Base-by-base conservation (phyloP, 352 stramenopile genomes). In the Phytopythium boreale region DNA sequence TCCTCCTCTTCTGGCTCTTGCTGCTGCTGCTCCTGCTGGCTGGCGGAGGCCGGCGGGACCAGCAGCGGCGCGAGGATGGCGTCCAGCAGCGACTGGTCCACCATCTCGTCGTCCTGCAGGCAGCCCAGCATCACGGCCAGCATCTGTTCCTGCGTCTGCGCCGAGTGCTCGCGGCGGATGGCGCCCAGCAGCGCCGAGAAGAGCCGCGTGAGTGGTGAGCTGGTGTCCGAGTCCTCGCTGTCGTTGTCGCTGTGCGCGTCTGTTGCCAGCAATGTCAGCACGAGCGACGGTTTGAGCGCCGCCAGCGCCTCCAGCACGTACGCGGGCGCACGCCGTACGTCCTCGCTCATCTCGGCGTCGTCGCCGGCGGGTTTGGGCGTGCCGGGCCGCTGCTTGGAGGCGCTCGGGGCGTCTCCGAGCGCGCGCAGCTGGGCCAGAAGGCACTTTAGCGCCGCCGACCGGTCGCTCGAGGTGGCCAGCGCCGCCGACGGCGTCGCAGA, bases 81-180 rank as follows among this genome's bases (percentile, higher is more conserved):
- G 51, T 95, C 86, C 34, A 95, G 58, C 17, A 96, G 65, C n/a
- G 74, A 63, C 47, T 86, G 73, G 0, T 93, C 83, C 39, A 96
- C 66, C 4, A 61, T 57, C 19, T 90, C 82, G 49, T 66, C 80
- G 31, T 93, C 83, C 74, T 96, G 84, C 46, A 96, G 71, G 37
- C 84, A 94, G 10, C 76, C 59, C 0, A 79, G 66, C 79, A 95
- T 87, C 36, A 95, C 82, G 24, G 66, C 79, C 41, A 95, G 65
- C 83, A 93, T 95, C 43, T 90, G 65, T 19, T 75, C 81, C 56
- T 93, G 79, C n/a, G 92, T 79, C 65, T 90, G 88, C 19, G 67
- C 50, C 4, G 83, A 85, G 56, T 93, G 86, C 9, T 87, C 70
- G 17, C 75, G 75, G 44, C 67, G 70, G 47, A 94, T 77, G 1